Base-by-base conservation (phyloP, 1,284 basidiomycete species). In the Mycosarcoma mackinlayi region DNA sequence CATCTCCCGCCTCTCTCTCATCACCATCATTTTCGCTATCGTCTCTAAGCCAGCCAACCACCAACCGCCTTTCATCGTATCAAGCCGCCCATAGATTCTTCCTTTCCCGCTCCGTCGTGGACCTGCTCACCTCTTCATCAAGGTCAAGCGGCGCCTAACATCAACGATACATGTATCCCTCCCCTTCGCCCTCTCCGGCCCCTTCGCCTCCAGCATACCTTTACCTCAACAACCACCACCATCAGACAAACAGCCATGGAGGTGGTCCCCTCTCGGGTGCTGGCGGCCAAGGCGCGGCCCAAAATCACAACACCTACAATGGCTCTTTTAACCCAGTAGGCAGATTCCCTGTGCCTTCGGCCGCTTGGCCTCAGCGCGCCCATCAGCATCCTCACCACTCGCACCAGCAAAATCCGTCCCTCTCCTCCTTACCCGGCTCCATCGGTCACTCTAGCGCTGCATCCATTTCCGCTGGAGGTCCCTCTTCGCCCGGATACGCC, bases 201-300 rank as follows among this genome's bases (percentile, higher is more conserved):
- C 76, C 76, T 27, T 78, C 76, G 61, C 76, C 76, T 46, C 76
- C 74, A 55, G 76, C 73, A 47, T 77, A 59, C 56, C 75, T 77
- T 50, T 78, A 78, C 58, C 69, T 68, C 51, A 73, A 73, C 59
- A 56, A 58, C 33, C 66, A 76, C 53, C 74, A 75, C 37, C 71
- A 69, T 45, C 70, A 69, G 11, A 52, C 60, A 41, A 54, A 37
- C 47, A 67, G 54, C 33, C 63, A 75, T 68, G 70, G 38, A 24
- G 60, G 55, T 47, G 66, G 69, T 56, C 72, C 69, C 18, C 47
- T 72, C 25, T 50, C 62, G 21, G 64, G 48, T 35, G 59, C 57
- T 54, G 58, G 54, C 34, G 63, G 61, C 31, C 55, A 64, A 35
- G 61, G 44, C 10, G 48, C 56, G 1, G 56, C 25, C 7, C 66